Base-by-base conservation (phyloP, 352 stramenopile genomes). In the Albugo laibachii region DNA sequence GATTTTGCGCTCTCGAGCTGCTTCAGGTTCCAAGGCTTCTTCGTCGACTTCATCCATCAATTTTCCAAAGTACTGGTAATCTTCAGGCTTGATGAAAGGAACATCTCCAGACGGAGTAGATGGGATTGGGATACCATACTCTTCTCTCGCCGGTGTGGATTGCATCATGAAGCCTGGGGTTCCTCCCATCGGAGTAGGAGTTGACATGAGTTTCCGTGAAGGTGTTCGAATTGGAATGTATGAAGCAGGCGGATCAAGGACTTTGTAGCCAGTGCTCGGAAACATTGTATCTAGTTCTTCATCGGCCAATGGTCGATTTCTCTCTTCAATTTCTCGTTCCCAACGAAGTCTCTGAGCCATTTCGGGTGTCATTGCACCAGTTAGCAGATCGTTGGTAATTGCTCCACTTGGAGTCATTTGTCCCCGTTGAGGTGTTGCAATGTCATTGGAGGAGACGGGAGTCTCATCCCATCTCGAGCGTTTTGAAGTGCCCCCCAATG, bases 21-120 rank as follows among this genome's bases (percentile, higher is more conserved):
- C 81, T 48, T 98, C 93, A 5, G 95, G 79, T 50, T 88, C 75
- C 11, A 92, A 52, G 0, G 65, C 60, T 38, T 93, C 79, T 53
- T 95, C 81, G 13, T 89, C 83, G 8, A 86, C 71, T 20, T 91
- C 76, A 27, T 97, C 88, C 83, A 97, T 95, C 1, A 98, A 64
- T 40, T 95, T 86, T 1, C 89, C 87, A 70, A 98, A 98, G 59
- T 97, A 98, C 57, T 98, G 93, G 57, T 97, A 96, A 62, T 99
- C 93, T 58, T 99, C 94, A 1, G 94, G 92, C 72, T 97, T 98
- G 54, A 98, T 98, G 66, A 96, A 96, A 0, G 95, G 95, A 47
- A 99, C 82, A 54, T 87, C 75, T 1, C 71, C 66, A 2, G 69
- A 78, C 8, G 76, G 75, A 0, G 63, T 92, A 36, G 62, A 66